These are phyloP conservation scores for Syzygium aqueum DNA, from an alignment of 345 rosid genomes.

Conservation along the genomic window DNA sequence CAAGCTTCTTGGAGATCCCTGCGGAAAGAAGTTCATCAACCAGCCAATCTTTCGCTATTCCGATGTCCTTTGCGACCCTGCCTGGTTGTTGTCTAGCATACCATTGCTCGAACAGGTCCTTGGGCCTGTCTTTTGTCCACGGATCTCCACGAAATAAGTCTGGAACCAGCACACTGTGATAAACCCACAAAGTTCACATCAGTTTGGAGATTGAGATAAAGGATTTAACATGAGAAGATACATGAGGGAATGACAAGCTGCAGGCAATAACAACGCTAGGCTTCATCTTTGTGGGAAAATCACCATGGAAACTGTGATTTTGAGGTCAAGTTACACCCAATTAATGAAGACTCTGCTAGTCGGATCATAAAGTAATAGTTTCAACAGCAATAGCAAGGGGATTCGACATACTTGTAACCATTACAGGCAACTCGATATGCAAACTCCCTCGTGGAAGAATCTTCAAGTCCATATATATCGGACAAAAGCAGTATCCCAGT, in stretches of 20 bases:
- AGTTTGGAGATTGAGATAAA: background rate
- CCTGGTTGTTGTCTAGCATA: constrained; percentile 32
- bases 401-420: constrained; percentile 64
- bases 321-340: background rate
- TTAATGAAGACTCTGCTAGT: background rate
- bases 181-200: background rate
- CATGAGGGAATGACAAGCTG: background rate
- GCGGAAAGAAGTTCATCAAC: constrained; percentile 68
- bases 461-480: constrained; percentile 74
- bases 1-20: constrained; percentile 77
- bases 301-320: background rate
- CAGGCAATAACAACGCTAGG: background rate
- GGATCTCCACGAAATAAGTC: constrained; percentile 85
- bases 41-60: constrained; percentile 55
- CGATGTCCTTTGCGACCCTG: constrained; percentile 45
- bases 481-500: constrained; percentile 63
- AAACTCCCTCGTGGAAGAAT: constrained; percentile 71
- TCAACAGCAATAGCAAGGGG: background rate
- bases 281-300: background rate
- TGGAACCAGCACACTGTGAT: constrained; percentile 75
- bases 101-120: constrained; percentile 45
- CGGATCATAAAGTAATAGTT: background rate
- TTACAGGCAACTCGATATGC: constrained; percentile 87
- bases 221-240: background rate
- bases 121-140: constrained; percentile 50